Base-by-base conservation (phyloP, 1,284 basidiomycete genomes). In the Porodaedalea pini region DNA sequence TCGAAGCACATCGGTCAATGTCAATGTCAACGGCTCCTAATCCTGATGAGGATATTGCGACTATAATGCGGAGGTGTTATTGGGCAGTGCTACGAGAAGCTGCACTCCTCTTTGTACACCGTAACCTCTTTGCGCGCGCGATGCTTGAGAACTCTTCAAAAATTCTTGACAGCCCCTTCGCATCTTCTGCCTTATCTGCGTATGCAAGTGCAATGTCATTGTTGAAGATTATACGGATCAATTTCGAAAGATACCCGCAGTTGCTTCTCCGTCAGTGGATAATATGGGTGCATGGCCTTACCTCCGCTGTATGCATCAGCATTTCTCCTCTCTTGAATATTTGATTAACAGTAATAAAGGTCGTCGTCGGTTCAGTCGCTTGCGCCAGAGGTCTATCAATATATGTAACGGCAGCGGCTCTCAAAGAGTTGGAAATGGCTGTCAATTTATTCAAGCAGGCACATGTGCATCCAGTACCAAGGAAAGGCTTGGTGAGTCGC, bases 301-400 rank as follows among this genome's bases (percentile, higher is more conserved):
- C 57, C 6, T 51, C 54, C 15, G 39, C 47, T 10, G 54, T 58
- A 48, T 5, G 44, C 17, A 37, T 17, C n/a, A n/a, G n/a, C 32
- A 11, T 8, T 25, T 27, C 15, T 45, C n/a, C n/a, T 15, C 4
- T 17, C 6, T 21, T 13, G 6, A 27, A 8, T 21, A 50, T 4
- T 15, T 27, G n/a, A n/a, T 15, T 29, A 15, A 34, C 8, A 2
- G 8, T 31, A 5, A 17, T 19, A 19, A 39, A 61, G 60, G 52
- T 62, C 29, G 58, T 65, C 29, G 44, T 65, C 5, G 64, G 64
- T 11, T 62, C 61, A 4, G 52, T 65, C 17, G 62, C 61, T n/a
- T 57, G 52, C 11, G n/a, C n/a, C n/a, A 57, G 59, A 49, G 56
- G 61, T n/a, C 62, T 57, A 3, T 19, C 49, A 15, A 58, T 59